Conservation (phyloP, 345 rosid genomes). For the Atalantia buxifolia region DNA sequence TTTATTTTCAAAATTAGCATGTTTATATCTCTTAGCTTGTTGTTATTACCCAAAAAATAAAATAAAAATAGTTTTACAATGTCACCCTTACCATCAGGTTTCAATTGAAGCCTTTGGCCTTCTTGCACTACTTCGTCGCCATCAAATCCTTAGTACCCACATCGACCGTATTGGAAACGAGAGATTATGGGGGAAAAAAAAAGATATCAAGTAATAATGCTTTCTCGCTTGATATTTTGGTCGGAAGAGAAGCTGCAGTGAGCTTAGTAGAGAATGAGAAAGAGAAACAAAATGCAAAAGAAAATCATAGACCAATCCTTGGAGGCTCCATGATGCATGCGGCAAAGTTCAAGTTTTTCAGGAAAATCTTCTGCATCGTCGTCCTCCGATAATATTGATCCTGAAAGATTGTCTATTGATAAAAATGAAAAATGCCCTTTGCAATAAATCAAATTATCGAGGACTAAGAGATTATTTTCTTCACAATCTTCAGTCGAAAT, state of each 20-base stretch:
- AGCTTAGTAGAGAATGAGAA: constrained; percentile 24
- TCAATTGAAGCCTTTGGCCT: constrained; percentile 49
- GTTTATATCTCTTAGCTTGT: too few species aligned
- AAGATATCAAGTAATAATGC: neutral
- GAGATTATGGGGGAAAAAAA: constrained; percentile 5
- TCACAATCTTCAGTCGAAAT: constrained; percentile 36
- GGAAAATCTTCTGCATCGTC: constrained; percentile 39
- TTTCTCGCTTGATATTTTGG: constrained; percentile 10
- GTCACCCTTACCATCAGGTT: neutral
- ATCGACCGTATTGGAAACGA: constrained; percentile 51
- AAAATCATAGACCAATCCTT: constrained; percentile 40
- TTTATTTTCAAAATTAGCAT: too few species aligned
- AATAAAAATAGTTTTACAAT: too few species aligned
- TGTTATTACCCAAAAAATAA: too few species aligned
- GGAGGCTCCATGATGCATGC: constrained; percentile 59
- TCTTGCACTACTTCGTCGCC: constrained; percentile 30
- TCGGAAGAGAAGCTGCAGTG: constrained; percentile 35
- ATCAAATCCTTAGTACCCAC: constrained; percentile 31
- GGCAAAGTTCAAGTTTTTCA: constrained; percentile 32
- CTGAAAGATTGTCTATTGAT: constrained; percentile 54
- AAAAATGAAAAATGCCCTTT: constrained; percentile 40
- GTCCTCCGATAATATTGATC: constrained; percentile 16
- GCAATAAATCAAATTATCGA: constrained; percentile 21
- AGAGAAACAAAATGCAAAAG: constrained; percentile 33
- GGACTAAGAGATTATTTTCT: constrained; percentile 21